Base-by-base conservation (phyloP, 257 asterid species). In the Ophiorrhiza pumila region DNA sequence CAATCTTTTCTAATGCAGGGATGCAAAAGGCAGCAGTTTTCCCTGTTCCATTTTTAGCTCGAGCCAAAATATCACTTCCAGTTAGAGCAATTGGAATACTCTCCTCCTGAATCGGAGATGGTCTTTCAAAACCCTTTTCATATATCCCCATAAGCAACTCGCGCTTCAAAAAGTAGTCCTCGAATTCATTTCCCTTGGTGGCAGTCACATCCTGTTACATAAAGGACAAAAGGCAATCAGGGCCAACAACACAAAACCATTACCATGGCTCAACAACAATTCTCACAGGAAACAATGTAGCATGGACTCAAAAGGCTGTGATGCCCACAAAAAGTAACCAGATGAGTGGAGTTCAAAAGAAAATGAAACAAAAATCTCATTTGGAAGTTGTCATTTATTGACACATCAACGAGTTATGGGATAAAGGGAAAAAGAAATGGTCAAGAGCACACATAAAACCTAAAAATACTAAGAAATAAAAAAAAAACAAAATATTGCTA, bases 31-130 rank as follows among this genome's bases (percentile, higher is more conserved):
- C 91, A 71, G 98, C 98, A 78, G 96, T 92, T 83, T 92, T 92
- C 76, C 98, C 98, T 3, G 98, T 92, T 78, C 96, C 98, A 77
- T 92, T 90, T 83, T 92, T 92, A 43, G 97, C 97, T 85, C 97
- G 86, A 69, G 97, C 97, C 81, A 92, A 80, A 57, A 92, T 92
- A 81, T 92, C 91, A 50, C 96, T 92, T 68, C 97, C 97, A 69
- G 96, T 92, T 61, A 92, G 88, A 70, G 92, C 96, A 80, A 92
- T 92, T 32, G 98, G 98, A 66, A 92, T 92, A 75, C 98, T 92
- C 85, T 92, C 98, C 86, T 92, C 98, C 83, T 92, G 98, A 75
- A 90, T 88, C 0, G 97, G 97, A 45, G 97, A 92, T 73, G 97
- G 97, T 65, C 90, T 83, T 83, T 92, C 97, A 83, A 92, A 92